A percentile compares a stretch with the other conserved stretches of the same genome.
phyloP scores from a whole-genome alignment of 495 filamentous ascomycete species.

The Podospora australis region DNA sequence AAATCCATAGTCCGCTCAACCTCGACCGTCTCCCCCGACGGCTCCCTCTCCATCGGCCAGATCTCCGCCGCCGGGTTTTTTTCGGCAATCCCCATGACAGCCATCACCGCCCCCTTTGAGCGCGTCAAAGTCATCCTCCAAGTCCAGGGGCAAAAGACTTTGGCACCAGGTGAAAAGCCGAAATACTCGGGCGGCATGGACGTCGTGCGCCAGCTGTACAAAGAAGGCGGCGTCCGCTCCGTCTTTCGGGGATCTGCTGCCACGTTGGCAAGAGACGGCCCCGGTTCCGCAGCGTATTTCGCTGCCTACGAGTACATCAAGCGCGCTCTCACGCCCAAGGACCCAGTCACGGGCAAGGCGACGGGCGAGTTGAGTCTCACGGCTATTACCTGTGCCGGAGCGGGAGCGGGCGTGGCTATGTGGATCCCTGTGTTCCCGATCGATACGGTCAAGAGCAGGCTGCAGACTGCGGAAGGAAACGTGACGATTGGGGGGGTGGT shows the following conservation, averaged over 20 bases:
- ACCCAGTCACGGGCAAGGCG: slow-evolving; percentile 63
- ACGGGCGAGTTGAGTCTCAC: slow-evolving; percentile 67
- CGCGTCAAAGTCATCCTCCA: slow-evolving; percentile 97
- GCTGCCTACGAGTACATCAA: slow-evolving; percentile 96
- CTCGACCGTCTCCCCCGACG: slow-evolving; percentile 58
- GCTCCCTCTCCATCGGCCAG: slow-evolving; percentile 71
- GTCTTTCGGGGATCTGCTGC: slow-evolving; percentile 88
- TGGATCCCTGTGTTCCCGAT: slow-evolving; percentile 98
- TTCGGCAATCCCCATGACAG: slow-evolving; percentile 94
- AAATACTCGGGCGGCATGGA: slow-evolving; percentile 85
- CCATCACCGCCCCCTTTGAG: slow-evolving; percentile 97
- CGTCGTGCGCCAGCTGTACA: slow-evolving; percentile 93
- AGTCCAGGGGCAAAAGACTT: slow-evolving; percentile 86
- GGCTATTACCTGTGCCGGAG: slow-evolving; percentile 83
- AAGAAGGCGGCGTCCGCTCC: slow-evolving; percentile 79
- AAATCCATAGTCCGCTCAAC: slow-evolving; percentile 72
- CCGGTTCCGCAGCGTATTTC: slow-evolving; percentile 91
- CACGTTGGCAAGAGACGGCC: slow-evolving; percentile 89
- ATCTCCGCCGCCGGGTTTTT: slow-evolving; percentile 93
- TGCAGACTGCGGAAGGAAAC: slow-evolving; percentile 87
- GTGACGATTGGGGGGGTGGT: slow-evolving; percentile 78
- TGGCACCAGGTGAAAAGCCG: slow-evolving; percentile 83
- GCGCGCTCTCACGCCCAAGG: slow-evolving; percentile 74
- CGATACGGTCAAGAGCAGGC: slow-evolving; percentile 88
- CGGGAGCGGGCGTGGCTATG: slow-evolving; percentile 91